These are phyloP conservation scores for Capronia americana DNA, from an alignment of 2,329 filamentous ascomycete genomes.

Conservation along the genomic window DNA sequence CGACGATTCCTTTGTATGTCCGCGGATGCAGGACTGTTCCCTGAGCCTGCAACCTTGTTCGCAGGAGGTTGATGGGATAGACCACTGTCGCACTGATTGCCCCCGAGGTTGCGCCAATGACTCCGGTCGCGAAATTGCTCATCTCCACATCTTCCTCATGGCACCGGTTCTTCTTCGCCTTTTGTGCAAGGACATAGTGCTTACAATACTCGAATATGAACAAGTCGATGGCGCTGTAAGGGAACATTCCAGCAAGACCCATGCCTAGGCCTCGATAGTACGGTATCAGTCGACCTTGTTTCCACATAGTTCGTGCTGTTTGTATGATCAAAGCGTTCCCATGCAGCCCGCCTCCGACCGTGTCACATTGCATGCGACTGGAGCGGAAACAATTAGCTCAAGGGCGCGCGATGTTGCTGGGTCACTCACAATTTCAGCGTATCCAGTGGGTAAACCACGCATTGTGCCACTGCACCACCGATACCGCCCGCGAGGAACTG, in stretches of 20 bases:
- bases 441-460: constrained; percentile 87
- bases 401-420: neutral
- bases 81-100: constrained; percentile 92
- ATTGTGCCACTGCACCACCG: constrained; percentile 94
- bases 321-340: constrained; percentile 82
- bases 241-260: constrained; percentile 95
- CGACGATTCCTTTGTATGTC: constrained; percentile 88
- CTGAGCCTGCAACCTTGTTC: constrained; percentile 91
- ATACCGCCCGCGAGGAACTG: constrained; percentile 91
- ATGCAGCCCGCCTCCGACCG: constrained; percentile 80
- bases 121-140: constrained; percentile 81
- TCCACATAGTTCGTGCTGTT: constrained; percentile 87
- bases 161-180: constrained; percentile 71
- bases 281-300: constrained; percentile 72
- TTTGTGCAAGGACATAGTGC: constrained; percentile 70
- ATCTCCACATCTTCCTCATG: constrained; percentile 83
- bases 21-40: constrained; percentile 89
- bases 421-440: constrained; percentile 63
- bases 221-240: constrained; percentile 95
- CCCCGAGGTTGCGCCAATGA: constrained; percentile 89
- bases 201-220: constrained; percentile 95
- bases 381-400: constrained; percentile 11
- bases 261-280: constrained; percentile 94
- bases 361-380: constrained; percentile 89
- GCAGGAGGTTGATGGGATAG: constrained; percentile 91